Base-by-base conservation (phyloP, 192 early-diverging fungal genomes). In the Spizellomyces punctatus region DNA sequence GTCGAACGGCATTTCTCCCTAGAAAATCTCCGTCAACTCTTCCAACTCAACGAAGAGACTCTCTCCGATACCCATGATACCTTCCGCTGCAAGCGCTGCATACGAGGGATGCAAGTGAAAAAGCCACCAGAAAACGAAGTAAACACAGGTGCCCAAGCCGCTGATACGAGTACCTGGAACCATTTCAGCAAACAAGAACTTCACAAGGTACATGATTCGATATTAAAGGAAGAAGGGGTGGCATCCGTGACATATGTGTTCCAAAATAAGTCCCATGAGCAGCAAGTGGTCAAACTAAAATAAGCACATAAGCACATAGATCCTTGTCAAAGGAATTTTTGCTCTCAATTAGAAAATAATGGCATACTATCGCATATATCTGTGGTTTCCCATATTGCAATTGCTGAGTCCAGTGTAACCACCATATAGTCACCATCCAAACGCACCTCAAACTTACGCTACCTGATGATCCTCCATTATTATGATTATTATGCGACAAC, bases 1-100 rank as follows among this genome's bases (percentile, higher is more conserved):
- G 91, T 92, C 22, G 96, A 96, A 73, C 85, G 98, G 0, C 96
- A 98, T 67, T 99, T 98, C 71, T 94, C 95, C 10, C 80, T 91
- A 45, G 93, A 95, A 58, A 87, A 91, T 63, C 89, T 99, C 76
- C 83, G 89, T 6, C 89, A 97, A 78, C 85, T 99, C 17, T 99
- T 99, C 82, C 82, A 88, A 77, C 85, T 91, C 41, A 94, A 94
- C 70, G 88, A 66, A 78, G 74, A 61, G 69, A 92, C 67, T 66
- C 79, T 61, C 64, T 93, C 90, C 71, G 95, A 99, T 47, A 99
- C 98, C 5, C 98, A 99, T 76, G 94, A 95, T 72, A 95, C 93
- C 16, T 98, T 99, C 82, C 95, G 94, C 76, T 99, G 98, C 81
- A 85, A 87, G 52, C 85, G 95, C 27, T 99, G 98, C 69, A 82